phyloP scores from a whole-genome alignment of 78 protist genomes.

The Protostelium mycophagum region DNA sequence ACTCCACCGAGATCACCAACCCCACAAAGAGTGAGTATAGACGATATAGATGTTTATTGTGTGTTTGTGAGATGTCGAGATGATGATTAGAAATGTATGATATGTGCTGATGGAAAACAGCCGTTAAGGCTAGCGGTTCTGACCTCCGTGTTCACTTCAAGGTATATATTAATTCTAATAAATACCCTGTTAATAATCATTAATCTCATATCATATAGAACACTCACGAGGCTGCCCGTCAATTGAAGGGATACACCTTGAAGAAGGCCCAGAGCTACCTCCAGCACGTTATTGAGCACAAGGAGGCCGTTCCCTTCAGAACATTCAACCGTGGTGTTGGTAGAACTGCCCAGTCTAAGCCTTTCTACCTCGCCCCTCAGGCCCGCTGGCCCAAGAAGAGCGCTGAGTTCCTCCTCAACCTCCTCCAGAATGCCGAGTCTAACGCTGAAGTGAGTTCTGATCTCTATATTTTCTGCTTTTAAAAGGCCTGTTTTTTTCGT shows the following conservation, averaged over 20 bases:
- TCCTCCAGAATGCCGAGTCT: slow-evolving; percentile 89
- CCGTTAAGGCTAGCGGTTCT: slow-evolving; percentile 87
- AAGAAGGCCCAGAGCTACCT: slow-evolving; percentile 79
- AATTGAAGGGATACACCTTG: slow-evolving; percentile 82
- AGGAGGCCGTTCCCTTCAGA: slow-evolving; percentile 87
- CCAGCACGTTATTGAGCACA: slow-evolving; percentile 76
- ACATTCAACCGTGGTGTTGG: slow-evolving; percentile 88
- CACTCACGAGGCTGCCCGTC: slow-evolving; percentile 92
- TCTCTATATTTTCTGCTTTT: background rate
- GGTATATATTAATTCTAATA: slow-evolving; percentile 19
- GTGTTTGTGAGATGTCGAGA: too few species aligned
- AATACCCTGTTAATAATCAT: background rate
- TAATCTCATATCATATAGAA: slow-evolving; percentile 54
- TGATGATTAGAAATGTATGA: background rate
- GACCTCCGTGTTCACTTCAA: slow-evolving; percentile 94
- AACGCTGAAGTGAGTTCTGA: slow-evolving; percentile 61
- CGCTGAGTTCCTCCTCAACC: slow-evolving; percentile 60
- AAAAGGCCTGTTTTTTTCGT: background rate
- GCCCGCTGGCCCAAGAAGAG: slow-evolving; percentile 96
- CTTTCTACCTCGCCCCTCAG: slow-evolving; percentile 24
- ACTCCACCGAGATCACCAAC: slow-evolving; percentile 1
- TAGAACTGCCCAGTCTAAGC: slow-evolving; percentile 87
- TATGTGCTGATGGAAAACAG: slow-evolving; percentile 7
- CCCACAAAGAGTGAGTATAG: slow-evolving; percentile 8
- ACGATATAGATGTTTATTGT: too few species aligned